Conservation (phyloP, 352 stramenopile species). For the Phytophthora quininea region DNA sequence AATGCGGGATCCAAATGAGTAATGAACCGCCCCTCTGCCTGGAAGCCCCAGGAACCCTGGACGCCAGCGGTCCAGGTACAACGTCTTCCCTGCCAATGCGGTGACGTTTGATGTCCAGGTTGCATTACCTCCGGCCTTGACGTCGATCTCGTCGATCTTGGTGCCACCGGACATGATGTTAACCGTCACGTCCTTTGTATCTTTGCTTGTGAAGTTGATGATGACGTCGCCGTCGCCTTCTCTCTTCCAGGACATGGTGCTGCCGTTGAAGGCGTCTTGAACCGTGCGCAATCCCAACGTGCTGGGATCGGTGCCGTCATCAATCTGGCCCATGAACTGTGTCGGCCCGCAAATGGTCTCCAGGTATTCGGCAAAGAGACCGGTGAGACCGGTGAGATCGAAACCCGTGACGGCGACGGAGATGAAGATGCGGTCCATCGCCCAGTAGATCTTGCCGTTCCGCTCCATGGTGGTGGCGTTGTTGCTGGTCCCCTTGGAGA, state of each 20-base stretch:
- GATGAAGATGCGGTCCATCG: slow-evolving; percentile 41
- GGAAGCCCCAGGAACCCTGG: slow-evolving; percentile 51
- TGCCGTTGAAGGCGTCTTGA: slow-evolving; percentile 40
- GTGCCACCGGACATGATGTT: slow-evolving; percentile 42
- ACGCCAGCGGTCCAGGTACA: slow-evolving; percentile 67
- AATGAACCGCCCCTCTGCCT: slow-evolving; percentile 63
- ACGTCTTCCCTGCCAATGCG: slow-evolving; percentile 48
- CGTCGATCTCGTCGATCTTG: slow-evolving; percentile 32
- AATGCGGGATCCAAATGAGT: slow-evolving; percentile 49
- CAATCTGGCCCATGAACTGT: slow-evolving; percentile 45
- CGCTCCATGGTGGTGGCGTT: slow-evolving; percentile 32
- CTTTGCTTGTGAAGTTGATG: slow-evolving; percentile 40
- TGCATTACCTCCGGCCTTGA: slow-evolving; percentile 32
- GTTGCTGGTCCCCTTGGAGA: slow-evolving; percentile 28
- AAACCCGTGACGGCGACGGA: slow-evolving; percentile 41
- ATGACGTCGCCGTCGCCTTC: slow-evolving; percentile 31
- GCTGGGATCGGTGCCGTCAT: slow-evolving; percentile 35
- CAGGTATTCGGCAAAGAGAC: slow-evolving; percentile 44
- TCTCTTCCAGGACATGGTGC: slow-evolving; percentile 38
- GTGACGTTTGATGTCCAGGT: slow-evolving; percentile 36
- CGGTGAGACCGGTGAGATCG: slow-evolving; percentile 47
- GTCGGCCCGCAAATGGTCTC: slow-evolving; percentile 57
- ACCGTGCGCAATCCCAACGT: slow-evolving; percentile 41
- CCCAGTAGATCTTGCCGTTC: slow-evolving; percentile 35
- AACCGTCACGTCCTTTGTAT: slow-evolving; percentile 39